A percentile compares a stretch with the other conserved stretches of the same genome.
phyloP scores from a whole-genome alignment of 75 land plant genomes.

The Pinus albicaulis region DNA sequence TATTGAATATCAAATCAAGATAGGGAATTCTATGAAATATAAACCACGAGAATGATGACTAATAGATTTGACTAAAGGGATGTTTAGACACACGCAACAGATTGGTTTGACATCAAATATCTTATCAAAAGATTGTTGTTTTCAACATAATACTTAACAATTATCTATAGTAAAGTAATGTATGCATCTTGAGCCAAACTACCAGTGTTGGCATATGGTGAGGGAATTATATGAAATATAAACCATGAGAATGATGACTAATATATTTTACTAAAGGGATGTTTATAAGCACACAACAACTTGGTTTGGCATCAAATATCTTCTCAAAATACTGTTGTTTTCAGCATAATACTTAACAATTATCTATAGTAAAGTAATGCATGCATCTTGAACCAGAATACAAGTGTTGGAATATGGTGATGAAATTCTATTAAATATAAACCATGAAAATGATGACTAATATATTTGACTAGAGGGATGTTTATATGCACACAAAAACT shows the following conservation, averaged over 20 bases:
- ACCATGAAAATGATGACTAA: background rate
- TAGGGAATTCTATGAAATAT: background rate
- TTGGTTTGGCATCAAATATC: constrained; percentile 3
- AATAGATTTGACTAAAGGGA: no score
- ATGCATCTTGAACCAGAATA: background rate
- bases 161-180: background rate
- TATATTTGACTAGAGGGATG: no score
- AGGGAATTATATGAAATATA: background rate
- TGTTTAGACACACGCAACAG: background rate
- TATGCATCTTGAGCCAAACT: background rate
- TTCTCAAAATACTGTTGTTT: constrained; percentile 46
- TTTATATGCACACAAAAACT: background rate
- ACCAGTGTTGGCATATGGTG: background rate
- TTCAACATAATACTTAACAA: constrained; percentile 14
- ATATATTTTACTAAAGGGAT: no score
- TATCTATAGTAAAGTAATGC: background rate
- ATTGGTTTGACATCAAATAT: background rate
- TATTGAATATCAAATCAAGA: background rate
- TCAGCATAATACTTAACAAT: constrained; percentile 14
- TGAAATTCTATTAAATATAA: no score
- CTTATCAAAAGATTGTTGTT: constrained; percentile 47
- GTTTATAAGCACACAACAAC: background rate
- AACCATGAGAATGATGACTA: background rate
- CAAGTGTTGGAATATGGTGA: no score
- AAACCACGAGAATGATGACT: background rate